These are phyloP conservation scores for Aphanomyces cochlioides DNA, from an alignment of 352 stramenopile genomes.

Conservation along the genomic window DNA sequence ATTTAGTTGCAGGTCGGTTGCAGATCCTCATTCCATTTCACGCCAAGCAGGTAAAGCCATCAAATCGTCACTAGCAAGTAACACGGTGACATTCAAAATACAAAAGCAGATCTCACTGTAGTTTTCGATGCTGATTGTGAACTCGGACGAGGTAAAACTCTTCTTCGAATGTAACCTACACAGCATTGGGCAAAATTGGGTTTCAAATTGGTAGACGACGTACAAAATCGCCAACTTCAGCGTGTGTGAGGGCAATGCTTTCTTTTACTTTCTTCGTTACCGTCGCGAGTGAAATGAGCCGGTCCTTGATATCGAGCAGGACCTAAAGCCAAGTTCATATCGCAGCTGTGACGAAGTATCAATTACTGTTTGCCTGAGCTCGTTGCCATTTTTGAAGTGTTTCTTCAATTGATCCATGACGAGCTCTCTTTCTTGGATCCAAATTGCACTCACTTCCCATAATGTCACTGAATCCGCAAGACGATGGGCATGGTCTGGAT, in stretches of 20 bases:
- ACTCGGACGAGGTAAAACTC: conserved; percentile 28
- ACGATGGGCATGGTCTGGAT: conserved; percentile 47
- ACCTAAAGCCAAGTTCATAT: conserved; percentile 2
- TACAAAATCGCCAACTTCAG: conserved; percentile 76
- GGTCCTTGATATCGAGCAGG: conserved; percentile 41
- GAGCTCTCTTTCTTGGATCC: conserved; percentile 57
- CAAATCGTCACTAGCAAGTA: neutral
- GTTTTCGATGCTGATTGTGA: conserved; percentile 15
- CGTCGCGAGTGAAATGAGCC: conserved; percentile 45
- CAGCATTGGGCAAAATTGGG: neutral
- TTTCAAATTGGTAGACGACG: neutral
- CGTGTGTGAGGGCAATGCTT: conserved; percentile 54
- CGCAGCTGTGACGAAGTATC: too few relatives aligned
- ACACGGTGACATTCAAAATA: neutral
- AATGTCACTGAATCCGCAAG: conserved; percentile 57
- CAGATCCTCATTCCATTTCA: neutral
- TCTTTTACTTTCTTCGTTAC: conserved; percentile 46
- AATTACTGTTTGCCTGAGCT: too few relatives aligned
- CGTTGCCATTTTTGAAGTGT: conserved; percentile 17
- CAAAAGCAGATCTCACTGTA: conserved; percentile 2
- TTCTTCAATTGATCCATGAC: conserved; percentile 20
- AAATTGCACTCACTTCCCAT: conserved; percentile 49
- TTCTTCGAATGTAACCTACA: conserved; percentile 24
- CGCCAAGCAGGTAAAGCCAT: conserved; percentile 7
- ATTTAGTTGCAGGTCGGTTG: neutral